Evolutionary conservation across 352 stramenopile species (phyloP).

Genomic region (Phytopythium cucurbitacearum): DNA sequence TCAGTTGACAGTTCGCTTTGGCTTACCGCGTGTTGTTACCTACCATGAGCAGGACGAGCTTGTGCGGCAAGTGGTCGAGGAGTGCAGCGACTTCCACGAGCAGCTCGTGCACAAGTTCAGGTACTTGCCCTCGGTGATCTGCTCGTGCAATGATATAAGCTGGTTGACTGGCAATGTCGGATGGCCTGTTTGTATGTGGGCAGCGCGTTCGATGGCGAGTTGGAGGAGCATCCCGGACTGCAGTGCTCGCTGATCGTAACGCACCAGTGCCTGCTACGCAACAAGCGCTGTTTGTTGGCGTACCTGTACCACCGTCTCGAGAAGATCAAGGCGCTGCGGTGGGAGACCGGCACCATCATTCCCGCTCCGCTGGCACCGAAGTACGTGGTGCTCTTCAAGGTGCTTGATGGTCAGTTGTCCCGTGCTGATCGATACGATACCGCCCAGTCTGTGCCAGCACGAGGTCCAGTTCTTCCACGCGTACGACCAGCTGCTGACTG

Average conservation of each 20-base stretch:
- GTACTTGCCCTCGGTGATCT: slow-evolving; percentile 16
- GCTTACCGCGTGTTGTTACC: not conserved
- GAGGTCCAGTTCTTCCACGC: slow-evolving; percentile 90
- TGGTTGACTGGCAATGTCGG: not conserved
- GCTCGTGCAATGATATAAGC: not conserved
- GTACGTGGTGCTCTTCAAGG: slow-evolving; percentile 20
- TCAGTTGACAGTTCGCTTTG: not conserved
- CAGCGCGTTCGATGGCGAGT: slow-evolving; percentile 61
- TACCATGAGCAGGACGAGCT: slow-evolving; percentile 55
- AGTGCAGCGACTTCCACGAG: slow-evolving; percentile 57
- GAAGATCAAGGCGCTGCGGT: slow-evolving; percentile 89
- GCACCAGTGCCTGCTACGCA: slow-evolving; percentile 87
- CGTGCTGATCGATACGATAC: not conserved
- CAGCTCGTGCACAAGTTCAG: slow-evolving; percentile 74
- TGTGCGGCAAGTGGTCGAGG: slow-evolving; percentile 76
- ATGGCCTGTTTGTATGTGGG: slow-evolving; percentile 2
- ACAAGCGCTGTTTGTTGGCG: slow-evolving; percentile 86
- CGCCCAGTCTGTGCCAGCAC: slow-evolving; percentile 61
- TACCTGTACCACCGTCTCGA: slow-evolving; percentile 86
- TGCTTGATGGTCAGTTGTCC: not conserved
- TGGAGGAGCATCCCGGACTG: slow-evolving; percentile 54
- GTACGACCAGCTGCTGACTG: slow-evolving; percentile 89
- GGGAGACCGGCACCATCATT: slow-evolving; percentile 89
- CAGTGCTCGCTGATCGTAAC: slow-evolving; percentile 84
- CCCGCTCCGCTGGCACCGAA: slow-evolving; percentile 65